Conservation (phyloP, 441 rosid genomes). For the Viola pubescens region DNA sequence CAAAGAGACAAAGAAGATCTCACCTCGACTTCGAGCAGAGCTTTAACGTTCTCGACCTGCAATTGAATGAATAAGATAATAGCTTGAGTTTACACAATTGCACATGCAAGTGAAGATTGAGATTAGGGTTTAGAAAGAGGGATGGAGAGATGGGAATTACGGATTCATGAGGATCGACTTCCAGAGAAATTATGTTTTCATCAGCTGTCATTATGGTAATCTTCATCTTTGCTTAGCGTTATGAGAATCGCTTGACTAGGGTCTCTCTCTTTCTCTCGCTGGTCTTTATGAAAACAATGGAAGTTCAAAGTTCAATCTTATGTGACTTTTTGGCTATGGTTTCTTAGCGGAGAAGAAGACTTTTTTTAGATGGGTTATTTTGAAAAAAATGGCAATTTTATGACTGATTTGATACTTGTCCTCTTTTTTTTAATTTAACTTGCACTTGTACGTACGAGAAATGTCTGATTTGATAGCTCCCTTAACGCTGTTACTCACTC, state of each 20-base stretch:
- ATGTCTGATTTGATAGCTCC: no score
- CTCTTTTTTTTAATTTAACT: not conserved
- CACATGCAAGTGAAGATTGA: slow-evolving; percentile 1
- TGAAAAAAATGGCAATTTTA: no score
- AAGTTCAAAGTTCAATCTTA: not conserved
- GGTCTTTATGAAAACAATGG: not conserved
- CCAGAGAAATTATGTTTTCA: slow-evolving; percentile 70
- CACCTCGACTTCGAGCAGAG: slow-evolving; percentile 95
- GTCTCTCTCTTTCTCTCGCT: slow-evolving; percentile 2
- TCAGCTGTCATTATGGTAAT: slow-evolving; percentile 89
- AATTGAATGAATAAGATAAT: slow-evolving; percentile 6
- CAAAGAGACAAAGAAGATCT: slow-evolving; percentile 10
- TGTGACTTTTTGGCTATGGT: not conserved
- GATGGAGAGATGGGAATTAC: slow-evolving; percentile 24
- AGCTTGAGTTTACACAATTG: not conserved
- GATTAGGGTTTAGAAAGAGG: slow-evolving; percentile 22
- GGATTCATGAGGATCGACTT: slow-evolving; percentile 81
- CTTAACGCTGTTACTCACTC: no score
- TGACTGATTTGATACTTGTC: no score
- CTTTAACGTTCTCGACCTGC: slow-evolving; percentile 91
- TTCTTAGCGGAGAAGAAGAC: slow-evolving; percentile 6
- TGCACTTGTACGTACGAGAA: no score
- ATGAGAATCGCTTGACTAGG: not conserved
- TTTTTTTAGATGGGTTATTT: no score
- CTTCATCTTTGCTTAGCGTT: slow-evolving; percentile 35